These are phyloP conservation scores for Melocanna baccifera DNA, from an alignment of 176 grass and related monocot species.

Conservation along the genomic window DNA sequence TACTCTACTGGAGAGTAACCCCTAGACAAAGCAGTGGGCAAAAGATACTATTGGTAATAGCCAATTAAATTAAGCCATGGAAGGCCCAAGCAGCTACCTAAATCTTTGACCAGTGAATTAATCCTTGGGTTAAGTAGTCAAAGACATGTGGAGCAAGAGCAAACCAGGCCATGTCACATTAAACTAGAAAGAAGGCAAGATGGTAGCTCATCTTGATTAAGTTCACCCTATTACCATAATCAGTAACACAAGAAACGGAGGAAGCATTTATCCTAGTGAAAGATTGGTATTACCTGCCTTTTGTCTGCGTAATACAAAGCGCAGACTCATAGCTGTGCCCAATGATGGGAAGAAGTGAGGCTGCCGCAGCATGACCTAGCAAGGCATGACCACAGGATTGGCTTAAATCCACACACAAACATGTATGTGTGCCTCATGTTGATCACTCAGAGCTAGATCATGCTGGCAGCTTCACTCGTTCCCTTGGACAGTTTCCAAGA, in stretches of 20 bases:
- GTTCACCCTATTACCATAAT: background rate
- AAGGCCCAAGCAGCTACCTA: background rate
- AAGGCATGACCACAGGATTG: conserved; percentile 45
- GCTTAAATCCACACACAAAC: background rate
- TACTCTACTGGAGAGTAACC: background rate
- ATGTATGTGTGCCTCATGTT: background rate
- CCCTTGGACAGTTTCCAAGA: conserved; percentile 55
- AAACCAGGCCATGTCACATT: background rate
- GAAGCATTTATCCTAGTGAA: too few relatives aligned
- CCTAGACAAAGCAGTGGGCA: background rate
- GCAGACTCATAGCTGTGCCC: conserved; percentile 25
- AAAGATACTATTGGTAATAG: background rate
- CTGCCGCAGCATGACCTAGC: conserved; percentile 99
- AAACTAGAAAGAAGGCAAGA: background rate
- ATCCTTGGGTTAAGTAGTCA: background rate
- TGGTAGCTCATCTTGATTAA: background rate
- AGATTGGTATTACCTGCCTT: background rate
- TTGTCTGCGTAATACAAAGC: background rate
- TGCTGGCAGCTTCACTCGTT: conserved; percentile 99
- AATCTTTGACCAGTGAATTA: background rate
- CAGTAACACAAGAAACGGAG: background rate
- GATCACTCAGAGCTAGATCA: conserved; percentile 92
- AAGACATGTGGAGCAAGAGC: background rate
- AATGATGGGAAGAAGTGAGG: conserved; percentile 90
- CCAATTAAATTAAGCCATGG: background rate